Conservation (phyloP, 768 basidiomycete genomes). For the Melanogaster broomeanus region DNA sequence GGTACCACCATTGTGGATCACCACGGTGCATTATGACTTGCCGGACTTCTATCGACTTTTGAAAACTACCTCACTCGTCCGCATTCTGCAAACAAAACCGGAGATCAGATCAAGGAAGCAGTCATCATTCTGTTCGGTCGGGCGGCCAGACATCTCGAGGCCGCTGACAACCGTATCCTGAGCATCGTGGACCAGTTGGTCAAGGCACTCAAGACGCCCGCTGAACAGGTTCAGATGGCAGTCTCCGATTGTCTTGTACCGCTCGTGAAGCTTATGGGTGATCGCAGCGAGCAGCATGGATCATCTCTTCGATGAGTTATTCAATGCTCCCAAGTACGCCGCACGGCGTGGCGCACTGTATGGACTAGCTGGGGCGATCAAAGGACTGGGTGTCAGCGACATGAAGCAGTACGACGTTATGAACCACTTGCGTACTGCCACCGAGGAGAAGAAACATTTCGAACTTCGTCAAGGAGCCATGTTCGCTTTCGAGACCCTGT, state of each 20-base stretch:
- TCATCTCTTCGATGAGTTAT: constrained; percentile 72
- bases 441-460: constrained; percentile 87
- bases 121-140: constrained; percentile 94
- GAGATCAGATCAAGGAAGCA: constrained; percentile 91
- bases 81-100: constrained; percentile 63
- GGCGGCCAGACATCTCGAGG: constrained; percentile 83
- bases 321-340: constrained; percentile 84
- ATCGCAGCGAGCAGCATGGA: constrained; percentile 54
- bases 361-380: constrained; percentile 89
- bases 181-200: constrained; percentile 82
- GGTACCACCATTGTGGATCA: constrained; percentile 80
- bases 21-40: constrained; percentile 72
- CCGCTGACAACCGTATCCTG: constrained; percentile 75
- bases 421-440: constrained; percentile 65
- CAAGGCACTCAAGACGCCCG: constrained; percentile 88
- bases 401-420: constrained; percentile 87
- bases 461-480: constrained; percentile 91
- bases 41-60: constrained; percentile 77
- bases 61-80: constrained; percentile 67
- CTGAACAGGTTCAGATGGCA: constrained; percentile 95
- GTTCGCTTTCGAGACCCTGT: constrained; percentile 93
- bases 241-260: constrained; percentile 95
- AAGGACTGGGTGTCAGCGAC: constrained; percentile 83
- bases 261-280: constrained; percentile 70
- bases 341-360: constrained; percentile 96